A percentile compares a stretch with the other conserved stretches of the same genome.
Evolutionary conservation across 352 stramenopile species (phyloP).

Genomic region (Globisporangium megalacanthum): DNA sequence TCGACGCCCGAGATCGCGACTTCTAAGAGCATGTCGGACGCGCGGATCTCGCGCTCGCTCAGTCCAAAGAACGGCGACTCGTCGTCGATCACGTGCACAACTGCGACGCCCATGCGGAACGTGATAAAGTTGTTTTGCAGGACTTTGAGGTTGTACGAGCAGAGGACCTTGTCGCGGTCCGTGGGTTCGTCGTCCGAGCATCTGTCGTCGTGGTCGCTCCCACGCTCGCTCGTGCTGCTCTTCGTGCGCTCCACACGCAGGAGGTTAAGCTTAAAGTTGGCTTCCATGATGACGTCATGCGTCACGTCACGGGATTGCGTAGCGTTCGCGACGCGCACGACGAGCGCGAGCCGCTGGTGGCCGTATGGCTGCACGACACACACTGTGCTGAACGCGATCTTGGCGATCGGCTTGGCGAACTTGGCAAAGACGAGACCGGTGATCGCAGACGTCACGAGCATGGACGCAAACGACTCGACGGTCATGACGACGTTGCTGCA

Average conservation of each 20-base stretch:
- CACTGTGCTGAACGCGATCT: constrained; percentile 77
- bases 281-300: constrained; percentile 83
- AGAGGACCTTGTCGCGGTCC: constrained; percentile 33
- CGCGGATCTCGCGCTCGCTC: constrained; percentile 44
- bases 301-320: constrained; percentile 76
- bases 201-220: neutral
- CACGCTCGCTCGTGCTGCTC: neutral
- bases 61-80: constrained; percentile 60
- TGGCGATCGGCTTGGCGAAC: constrained; percentile 70
- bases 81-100: constrained; percentile 76
- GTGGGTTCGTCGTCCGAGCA: neutral
- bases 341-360: constrained; percentile 64
- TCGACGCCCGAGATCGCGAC: constrained; percentile 75
- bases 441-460: constrained; percentile 75
- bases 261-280: constrained; percentile 72
- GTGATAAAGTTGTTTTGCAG: constrained; percentile 84
- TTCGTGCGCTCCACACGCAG: constrained; percentile 62
- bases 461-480: constrained; percentile 73
- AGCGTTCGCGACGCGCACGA: constrained; percentile 75
- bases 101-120: constrained; percentile 76
- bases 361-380: constrained; percentile 73
- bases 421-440: constrained; percentile 83
- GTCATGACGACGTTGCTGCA: constrained; percentile 73
- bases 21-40: constrained; percentile 73
- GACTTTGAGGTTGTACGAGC: constrained; percentile 75